phyloP scores from a whole-genome alignment of 2,329 filamentous ascomycete species.

The Neurospora sp. region DNA sequence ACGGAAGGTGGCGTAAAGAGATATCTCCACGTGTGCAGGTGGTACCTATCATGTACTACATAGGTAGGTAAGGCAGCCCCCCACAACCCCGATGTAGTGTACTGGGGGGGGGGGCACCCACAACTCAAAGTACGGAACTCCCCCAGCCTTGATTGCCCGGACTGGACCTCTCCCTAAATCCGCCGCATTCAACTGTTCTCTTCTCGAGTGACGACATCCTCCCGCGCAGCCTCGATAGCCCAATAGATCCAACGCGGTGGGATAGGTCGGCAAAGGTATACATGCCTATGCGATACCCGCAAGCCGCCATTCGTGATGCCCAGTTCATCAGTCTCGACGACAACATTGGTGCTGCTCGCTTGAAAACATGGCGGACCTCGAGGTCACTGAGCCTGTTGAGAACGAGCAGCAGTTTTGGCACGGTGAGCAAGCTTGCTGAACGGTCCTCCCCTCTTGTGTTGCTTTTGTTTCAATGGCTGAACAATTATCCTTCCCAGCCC shows the following conservation, averaged over 20 bases:
- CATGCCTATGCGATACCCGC: neutral
- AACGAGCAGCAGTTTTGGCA: conserved; percentile 84
- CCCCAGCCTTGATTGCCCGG: neutral
- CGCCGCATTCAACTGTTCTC: neutral
- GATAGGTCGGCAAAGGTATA: neutral
- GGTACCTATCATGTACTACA: neutral
- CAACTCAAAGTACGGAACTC: neutral
- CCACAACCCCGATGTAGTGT: neutral
- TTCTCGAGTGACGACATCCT: neutral
- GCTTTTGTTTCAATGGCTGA: conserved; percentile 1
- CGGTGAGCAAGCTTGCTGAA: conserved; percentile 39
- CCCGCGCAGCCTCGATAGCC: neutral
- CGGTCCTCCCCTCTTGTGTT: neutral
- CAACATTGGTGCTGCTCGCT: conserved; percentile 11
- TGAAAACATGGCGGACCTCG: conserved; percentile 49
- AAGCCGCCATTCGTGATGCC: conserved; percentile 15
- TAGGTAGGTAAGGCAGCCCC: neutral
- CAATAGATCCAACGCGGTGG: neutral
- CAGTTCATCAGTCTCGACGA: conserved; percentile 1
- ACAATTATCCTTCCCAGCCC: conserved; percentile 27
- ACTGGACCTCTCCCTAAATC: neutral
- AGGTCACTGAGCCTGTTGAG: conserved; percentile 59
- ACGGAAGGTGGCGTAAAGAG: neutral
- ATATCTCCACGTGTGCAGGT: neutral
- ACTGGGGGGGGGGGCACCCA: neutral